Conservation (phyloP, 2,329 filamentous ascomycete genomes). For the Kalaharituber pfeilii region DNA sequence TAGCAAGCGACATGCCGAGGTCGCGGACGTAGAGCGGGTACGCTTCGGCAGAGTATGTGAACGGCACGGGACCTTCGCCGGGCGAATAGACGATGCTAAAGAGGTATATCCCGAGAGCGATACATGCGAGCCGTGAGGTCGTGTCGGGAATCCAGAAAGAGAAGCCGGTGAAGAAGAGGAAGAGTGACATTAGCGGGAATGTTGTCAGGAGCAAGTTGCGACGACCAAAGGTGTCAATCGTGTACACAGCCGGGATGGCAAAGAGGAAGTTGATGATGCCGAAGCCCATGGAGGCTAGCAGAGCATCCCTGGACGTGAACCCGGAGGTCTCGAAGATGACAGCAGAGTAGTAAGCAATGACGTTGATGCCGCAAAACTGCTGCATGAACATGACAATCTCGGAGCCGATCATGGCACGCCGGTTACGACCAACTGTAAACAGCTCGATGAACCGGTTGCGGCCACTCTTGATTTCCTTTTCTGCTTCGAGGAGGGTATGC, state of each 20-base stretch:
- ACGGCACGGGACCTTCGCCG: constrained; percentile 47
- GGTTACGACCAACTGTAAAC: constrained; percentile 43
- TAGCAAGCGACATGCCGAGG: constrained; percentile 43
- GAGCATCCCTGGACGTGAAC: constrained; percentile 35
- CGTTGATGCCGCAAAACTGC: constrained; percentile 35
- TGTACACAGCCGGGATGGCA: constrained; percentile 45
- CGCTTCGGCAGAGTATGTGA: constrained; percentile 50
- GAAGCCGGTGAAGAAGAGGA: constrained; percentile 37
- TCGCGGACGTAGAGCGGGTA: constrained; percentile 47
- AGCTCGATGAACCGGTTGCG: constrained; percentile 39
- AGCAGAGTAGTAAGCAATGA: constrained; percentile 44
- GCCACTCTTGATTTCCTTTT: constrained; percentile 36
- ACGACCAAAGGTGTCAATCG: constrained; percentile 51
- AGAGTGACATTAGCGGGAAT: constrained; percentile 45
- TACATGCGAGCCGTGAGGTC: constrained; percentile 26
- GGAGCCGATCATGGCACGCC: constrained; percentile 42
- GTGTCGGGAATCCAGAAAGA: constrained; percentile 34
- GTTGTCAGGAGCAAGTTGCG: constrained; percentile 45
- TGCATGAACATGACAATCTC: constrained; percentile 52
- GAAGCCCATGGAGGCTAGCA: constrained; percentile 45
- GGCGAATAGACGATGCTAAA: constrained; percentile 38
- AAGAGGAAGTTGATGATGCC: constrained; percentile 50
- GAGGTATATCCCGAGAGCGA: constrained; percentile 35
- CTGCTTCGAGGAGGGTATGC: constrained; percentile 45
- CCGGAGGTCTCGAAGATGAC: constrained; percentile 43